Base-by-base conservation (phyloP, 176 grass and related monocot species). In the Rhynchospora breviuscula region DNA sequence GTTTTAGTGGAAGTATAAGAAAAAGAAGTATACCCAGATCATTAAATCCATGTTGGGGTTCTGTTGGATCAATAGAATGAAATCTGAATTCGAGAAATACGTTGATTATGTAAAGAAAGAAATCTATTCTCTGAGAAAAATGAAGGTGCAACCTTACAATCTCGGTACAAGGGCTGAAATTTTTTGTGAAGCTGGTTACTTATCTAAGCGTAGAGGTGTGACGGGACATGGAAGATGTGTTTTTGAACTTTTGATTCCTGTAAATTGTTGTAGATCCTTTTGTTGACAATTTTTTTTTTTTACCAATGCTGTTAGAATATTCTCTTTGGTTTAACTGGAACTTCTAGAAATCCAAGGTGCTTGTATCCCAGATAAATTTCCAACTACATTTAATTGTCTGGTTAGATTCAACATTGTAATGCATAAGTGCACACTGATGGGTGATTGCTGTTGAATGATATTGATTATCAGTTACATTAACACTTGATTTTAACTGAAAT, bases 1-100 rank as follows among this genome's bases (percentile, higher is more conserved):
- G 86, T 77, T 18, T n/a, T 98, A 71, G 86, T 45, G 29, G 95
- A 94, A 82, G 86, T 98, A 54, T 25, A 81, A 63, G 58, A 69
- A 10, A 51, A 61, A 80, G 18, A 14, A 21, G 9, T 13, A 48
- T 21, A 56, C 13, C 31, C n/a, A 35, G n/a, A 43, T 21, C 58
- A 40, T 44, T 40, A 3, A 10, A 47, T 45, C 35, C 21, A 47
- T 12, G 54, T 15, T 19, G 31, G 59, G 53, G 17, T 81, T 45
- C 29, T 54, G 10, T 45, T 81, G 58, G 78, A 63, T 80, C n/a
- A 18, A 63, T 21, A 61, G 1, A 63, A 62, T 64, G 58, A 19
- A 63, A 63, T 62, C 63, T 56, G 22, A 49, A 77, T 54, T 77
- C 7, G 8, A 54, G 71, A 73, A 73, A 7, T 76, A 15, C 48